Conservation (phyloP, 1,284 basidiomycete genomes). For the Ustilago cynodontis region DNA sequence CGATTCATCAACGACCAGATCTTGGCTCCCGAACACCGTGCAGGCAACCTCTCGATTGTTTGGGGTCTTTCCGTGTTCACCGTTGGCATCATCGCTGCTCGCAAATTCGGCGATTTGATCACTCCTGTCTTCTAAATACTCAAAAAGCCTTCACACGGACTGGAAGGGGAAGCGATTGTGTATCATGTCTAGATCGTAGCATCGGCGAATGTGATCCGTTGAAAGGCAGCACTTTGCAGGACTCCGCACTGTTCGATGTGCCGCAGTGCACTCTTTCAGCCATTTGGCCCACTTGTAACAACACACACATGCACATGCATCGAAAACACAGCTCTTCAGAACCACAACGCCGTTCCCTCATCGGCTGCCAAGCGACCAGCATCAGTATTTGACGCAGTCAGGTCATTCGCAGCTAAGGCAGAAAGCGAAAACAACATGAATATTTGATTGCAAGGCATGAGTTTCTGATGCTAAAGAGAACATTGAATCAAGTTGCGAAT, state of each 20-base stretch:
- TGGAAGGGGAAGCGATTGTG: neutral
- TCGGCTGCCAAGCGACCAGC: neutral
- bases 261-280: no score
- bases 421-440: no score
- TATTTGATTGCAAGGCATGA: neutral
- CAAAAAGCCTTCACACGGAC: neutral
- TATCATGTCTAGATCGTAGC: no score
- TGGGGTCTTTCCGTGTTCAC: slow-evolving; percentile 64
- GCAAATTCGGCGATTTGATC: slow-evolving; percentile 61
- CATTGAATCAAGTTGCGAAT: neutral
- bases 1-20: slow-evolving; percentile 60
- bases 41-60: slow-evolving; percentile 61
- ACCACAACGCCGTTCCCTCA: neutral
- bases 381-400: no score
- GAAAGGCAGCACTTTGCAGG: no score
- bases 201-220: no score
- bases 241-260: no score
- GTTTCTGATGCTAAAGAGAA: neutral
- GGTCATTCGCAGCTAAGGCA: no score
- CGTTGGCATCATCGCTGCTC: slow-evolving; percentile 56
- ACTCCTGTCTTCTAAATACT: slow-evolving; percentile 56
- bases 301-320: slow-evolving; percentile 1
- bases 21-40: slow-evolving; percentile 61
- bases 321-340: slow-evolving; percentile 8
- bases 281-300: neutral